Evolutionary conservation across 495 filamentous ascomycete species (phyloP).

Genomic region (Lasiosphaeria miniovina): DNA sequence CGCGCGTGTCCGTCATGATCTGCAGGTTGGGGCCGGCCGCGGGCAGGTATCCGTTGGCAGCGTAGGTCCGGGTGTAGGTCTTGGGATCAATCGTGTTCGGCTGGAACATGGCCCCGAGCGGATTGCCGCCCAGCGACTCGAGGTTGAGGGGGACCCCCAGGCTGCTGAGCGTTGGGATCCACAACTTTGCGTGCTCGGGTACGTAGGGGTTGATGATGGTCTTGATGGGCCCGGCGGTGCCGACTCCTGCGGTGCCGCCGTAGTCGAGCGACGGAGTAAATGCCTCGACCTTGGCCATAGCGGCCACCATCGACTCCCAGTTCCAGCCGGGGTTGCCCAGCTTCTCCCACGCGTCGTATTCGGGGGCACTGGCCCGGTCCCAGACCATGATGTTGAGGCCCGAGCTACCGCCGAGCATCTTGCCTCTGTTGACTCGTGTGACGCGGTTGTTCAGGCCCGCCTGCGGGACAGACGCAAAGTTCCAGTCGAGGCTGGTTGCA

Average conservation of each 20-base stretch:
- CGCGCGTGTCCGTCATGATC: constrained; percentile 11
- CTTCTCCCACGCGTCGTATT: constrained; percentile 55
- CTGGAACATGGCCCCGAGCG: constrained; percentile 33
- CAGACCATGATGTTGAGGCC: constrained; percentile 45
- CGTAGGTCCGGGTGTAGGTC: constrained; percentile 37
- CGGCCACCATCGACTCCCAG: constrained; percentile 27
- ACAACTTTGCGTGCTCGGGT: constrained; percentile 28
- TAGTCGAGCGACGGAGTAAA: constrained; percentile 20
- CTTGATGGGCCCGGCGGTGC: constrained; percentile 29
- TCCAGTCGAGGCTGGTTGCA: constrained; percentile 49
- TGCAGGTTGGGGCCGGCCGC: constrained; percentile 17
- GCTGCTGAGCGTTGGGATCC: constrained; percentile 30
- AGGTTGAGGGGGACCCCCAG: constrained; percentile 30
- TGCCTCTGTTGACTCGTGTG: constrained; percentile 40
- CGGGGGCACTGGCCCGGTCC: constrained; percentile 47
- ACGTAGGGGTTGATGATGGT: constrained; percentile 34
- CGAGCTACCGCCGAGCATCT: constrained; percentile 44
- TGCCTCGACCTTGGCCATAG: constrained; percentile 32
- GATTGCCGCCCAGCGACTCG: constrained; percentile 19
- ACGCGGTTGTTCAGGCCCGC: constrained; percentile 30
- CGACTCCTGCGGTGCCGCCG: constrained; percentile 13
- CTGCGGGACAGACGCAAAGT: constrained; percentile 46
- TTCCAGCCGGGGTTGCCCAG: constrained; percentile 36
- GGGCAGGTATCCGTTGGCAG: constrained; percentile 24
- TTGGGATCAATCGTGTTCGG: constrained; percentile 33